These are phyloP conservation scores for Rachicladosporium sp. DNA, from an alignment of 2,329 filamentous ascomycete species.

Conservation along the genomic window DNA sequence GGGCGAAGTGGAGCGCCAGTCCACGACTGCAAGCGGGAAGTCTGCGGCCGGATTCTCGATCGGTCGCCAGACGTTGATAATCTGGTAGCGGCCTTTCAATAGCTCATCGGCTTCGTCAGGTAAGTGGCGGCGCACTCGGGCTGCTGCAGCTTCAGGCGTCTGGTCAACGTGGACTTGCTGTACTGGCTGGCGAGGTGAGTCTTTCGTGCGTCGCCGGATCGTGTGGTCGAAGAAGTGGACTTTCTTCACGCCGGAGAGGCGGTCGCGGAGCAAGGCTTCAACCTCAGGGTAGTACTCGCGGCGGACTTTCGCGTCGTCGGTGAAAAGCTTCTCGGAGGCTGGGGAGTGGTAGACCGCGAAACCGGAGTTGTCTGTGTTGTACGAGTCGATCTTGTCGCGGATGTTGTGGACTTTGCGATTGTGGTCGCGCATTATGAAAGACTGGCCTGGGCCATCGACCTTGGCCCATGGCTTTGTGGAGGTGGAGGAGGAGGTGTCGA, in stretches of 20 bases:
- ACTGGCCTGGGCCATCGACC: conserved; percentile 48
- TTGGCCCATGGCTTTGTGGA: conserved; percentile 49
- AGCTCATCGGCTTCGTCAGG: conserved; percentile 45
- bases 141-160: conserved; percentile 49
- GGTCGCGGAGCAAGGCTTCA: conserved; percentile 42
- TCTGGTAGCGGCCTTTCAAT: conserved; percentile 47
- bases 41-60: conserved; percentile 52
- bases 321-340: conserved; percentile 42
- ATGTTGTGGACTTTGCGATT: conserved; percentile 42
- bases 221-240: conserved; percentile 64
- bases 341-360: conserved; percentile 45
- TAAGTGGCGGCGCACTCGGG: conserved; percentile 50
- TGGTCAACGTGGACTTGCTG: conserved; percentile 63
- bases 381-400: conserved; percentile 37
- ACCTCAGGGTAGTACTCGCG: conserved; percentile 50
- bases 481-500: conserved; percentile 40
- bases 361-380: conserved; percentile 46
- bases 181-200: conserved; percentile 50
- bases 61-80: conserved; percentile 61
- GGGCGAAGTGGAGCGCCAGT: conserved; percentile 46
- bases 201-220: conserved; percentile 45
- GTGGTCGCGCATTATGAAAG: conserved; percentile 37
- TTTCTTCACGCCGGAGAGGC: conserved; percentile 44
- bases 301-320: conserved; percentile 43
- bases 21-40: conserved; percentile 56